Evolutionary conservation across 208 protist species (phyloP).

Genomic region (Trypanosoma mega): DNA sequence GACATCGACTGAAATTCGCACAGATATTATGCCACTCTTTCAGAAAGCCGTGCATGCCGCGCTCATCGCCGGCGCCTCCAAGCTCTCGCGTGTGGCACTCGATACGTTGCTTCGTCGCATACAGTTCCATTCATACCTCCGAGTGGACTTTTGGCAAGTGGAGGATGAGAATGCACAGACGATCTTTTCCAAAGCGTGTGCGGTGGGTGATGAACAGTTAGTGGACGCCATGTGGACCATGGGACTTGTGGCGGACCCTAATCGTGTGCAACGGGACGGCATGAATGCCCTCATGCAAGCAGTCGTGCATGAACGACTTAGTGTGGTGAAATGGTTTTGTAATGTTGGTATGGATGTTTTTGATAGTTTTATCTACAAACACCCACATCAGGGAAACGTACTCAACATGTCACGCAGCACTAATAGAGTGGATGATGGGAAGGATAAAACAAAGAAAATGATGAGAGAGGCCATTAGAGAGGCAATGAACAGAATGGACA

Average conservation of each 20-base stretch:
- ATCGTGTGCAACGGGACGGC: slow-evolving; percentile 23
- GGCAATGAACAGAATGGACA: too few species aligned
- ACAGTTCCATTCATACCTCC: background rate
- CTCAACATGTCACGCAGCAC: too few species aligned
- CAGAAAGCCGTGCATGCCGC: background rate
- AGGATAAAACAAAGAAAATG: slow-evolving; percentile 1
- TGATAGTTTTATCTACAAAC: slow-evolving; percentile 12
- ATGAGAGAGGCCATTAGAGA: background rate
- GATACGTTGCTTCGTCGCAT: slow-evolving; percentile 5
- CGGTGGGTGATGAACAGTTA: slow-evolving; percentile 9
- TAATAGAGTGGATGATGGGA: too few species aligned
- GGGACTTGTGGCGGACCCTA: slow-evolving; percentile 9
- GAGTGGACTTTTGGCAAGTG: slow-evolving; percentile 14
- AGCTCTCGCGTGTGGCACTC: background rate
- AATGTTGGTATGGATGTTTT: background rate
- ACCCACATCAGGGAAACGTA: slow-evolving; percentile 10
- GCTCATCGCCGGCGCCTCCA: background rate
- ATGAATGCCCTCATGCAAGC: slow-evolving; percentile 28
- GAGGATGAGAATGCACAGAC: slow-evolving; percentile 11
- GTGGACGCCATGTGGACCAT: slow-evolving; percentile 9
- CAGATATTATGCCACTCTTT: slow-evolving; percentile 5
- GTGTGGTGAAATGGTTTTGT: slow-evolving; percentile 23
- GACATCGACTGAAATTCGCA: background rate
- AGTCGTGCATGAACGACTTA: slow-evolving; percentile 6
- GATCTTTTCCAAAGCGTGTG: slow-evolving; percentile 25